A percentile compares a stretch with the other conserved stretches of the same genome.
Conservation (phyloP, 2,329 filamentous ascomycete species). For the Saccharata proteae region DNA sequence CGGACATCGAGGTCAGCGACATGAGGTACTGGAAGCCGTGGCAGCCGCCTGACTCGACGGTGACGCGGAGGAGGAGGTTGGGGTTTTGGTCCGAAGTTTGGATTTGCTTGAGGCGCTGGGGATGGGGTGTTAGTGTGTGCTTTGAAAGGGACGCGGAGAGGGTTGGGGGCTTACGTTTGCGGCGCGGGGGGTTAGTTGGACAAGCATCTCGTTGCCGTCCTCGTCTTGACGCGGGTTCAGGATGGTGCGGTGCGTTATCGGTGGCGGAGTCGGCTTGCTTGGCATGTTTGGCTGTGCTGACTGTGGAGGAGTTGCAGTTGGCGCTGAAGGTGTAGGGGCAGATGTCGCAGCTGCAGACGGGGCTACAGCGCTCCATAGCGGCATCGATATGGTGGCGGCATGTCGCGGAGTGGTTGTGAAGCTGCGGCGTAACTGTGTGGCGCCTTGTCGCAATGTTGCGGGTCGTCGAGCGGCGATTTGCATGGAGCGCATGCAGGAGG, state of each 20-base stretch:
- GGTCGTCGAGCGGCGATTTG: slow-evolving; percentile 4
- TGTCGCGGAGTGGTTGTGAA: slow-evolving; percentile 1
- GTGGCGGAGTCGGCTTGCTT: too few species aligned
- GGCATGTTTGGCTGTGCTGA: too few species aligned
- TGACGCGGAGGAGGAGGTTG: slow-evolving; percentile 74
- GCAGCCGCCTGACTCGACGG: slow-evolving; percentile 86
- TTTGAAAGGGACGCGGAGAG: neutral
- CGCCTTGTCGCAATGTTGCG: slow-evolving; percentile 1
- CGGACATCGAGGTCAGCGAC: slow-evolving; percentile 54
- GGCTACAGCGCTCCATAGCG: too few species aligned
- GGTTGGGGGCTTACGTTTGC: slow-evolving; percentile 47
- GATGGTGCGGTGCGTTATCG: slow-evolving; percentile 28
- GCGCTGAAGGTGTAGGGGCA: too few species aligned
- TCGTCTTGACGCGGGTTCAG: slow-evolving; percentile 69
- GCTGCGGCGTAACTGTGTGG: neutral
- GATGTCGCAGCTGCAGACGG: too few species aligned
- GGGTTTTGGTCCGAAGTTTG: slow-evolving; percentile 48
- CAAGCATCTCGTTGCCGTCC: slow-evolving; percentile 68
- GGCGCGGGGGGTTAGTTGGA: slow-evolving; percentile 76
- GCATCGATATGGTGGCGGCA: too few species aligned
- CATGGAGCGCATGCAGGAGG: slow-evolving; percentile 17
- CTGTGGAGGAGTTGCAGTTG: too few species aligned
- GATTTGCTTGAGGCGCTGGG: slow-evolving; percentile 57
- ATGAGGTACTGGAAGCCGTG: slow-evolving; percentile 98
- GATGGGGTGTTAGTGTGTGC: slow-evolving; percentile 10